phyloP scores from a whole-genome alignment of 2,329 filamentous ascomycete genomes.

The Fusarium newnesense region DNA sequence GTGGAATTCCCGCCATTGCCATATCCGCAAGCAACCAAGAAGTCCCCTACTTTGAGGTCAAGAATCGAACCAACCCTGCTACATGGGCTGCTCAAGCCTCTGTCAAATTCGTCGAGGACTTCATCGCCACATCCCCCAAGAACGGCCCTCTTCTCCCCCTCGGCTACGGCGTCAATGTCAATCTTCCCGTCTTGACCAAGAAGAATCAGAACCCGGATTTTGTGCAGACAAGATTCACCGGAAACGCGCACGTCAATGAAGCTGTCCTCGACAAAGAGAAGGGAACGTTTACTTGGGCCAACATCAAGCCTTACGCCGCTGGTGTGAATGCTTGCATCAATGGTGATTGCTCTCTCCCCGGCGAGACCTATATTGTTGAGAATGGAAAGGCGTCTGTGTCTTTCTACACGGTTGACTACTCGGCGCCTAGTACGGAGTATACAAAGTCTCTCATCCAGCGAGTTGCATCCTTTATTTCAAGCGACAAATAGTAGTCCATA shows the following conservation, averaged over 20 bases:
- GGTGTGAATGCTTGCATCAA: conserved; percentile 62
- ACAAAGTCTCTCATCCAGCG: conserved; percentile 41
- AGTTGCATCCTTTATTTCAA: conserved; percentile 31
- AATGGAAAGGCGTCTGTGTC: conserved; percentile 55
- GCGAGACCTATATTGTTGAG: conserved; percentile 60
- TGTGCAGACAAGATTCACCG: conserved; percentile 59
- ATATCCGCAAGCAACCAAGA: conserved; percentile 57
- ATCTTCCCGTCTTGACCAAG: conserved; percentile 57
- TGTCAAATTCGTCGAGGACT: conserved; percentile 55
- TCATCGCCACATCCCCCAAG: conserved; percentile 52
- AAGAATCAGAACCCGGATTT: conserved; percentile 55
- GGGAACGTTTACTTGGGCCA: conserved; percentile 55
- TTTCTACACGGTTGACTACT: conserved; percentile 62
- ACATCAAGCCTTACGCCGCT: conserved; percentile 50
- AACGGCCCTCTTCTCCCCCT: conserved; percentile 53
- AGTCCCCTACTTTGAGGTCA: conserved; percentile 52
- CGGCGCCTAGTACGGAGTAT: conserved; percentile 52
- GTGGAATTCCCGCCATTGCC: conserved; percentile 61
- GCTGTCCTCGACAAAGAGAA: conserved; percentile 56
- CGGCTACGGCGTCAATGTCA: conserved; percentile 64
- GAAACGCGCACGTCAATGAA: conserved; percentile 58
- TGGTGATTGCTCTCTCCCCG: conserved; percentile 60
- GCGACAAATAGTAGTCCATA: neutral
- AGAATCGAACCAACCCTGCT: conserved; percentile 56
- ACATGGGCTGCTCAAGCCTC: conserved; percentile 56